A percentile compares a stretch with the other conserved stretches of the same genome.
These are phyloP conservation scores for Orychophragmus violaceus DNA, from an alignment of 345 rosid genomes.

Conservation along the genomic window DNA sequence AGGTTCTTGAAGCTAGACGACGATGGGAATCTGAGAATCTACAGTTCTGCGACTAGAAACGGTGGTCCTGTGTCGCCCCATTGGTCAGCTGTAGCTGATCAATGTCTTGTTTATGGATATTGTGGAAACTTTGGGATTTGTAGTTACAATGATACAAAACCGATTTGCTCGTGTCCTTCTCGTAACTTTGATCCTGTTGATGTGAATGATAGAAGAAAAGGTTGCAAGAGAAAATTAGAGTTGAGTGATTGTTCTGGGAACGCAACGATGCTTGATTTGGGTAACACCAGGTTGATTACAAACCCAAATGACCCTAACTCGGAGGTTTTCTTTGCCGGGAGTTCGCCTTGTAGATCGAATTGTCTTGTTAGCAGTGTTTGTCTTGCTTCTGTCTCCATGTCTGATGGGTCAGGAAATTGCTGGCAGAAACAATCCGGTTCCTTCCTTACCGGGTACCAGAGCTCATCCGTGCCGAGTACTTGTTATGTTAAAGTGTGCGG, in stretches of 20 bases:
- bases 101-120: slow-evolving; percentile 52
- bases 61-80: slow-evolving; percentile 18
- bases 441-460: slow-evolving; percentile 52
- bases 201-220: slow-evolving; percentile 41
- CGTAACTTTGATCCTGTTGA: slow-evolving; percentile 50
- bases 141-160: slow-evolving; percentile 37
- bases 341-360: slow-evolving; percentile 42
- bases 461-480: slow-evolving; percentile 42
- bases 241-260: slow-evolving; percentile 39
- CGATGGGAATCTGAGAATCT: slow-evolving; percentile 67
- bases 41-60: slow-evolving; percentile 28
- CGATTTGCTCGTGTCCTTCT: slow-evolving; percentile 58
- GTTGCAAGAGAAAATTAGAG: slow-evolving; percentile 54
- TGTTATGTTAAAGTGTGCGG: slow-evolving; percentile 57
- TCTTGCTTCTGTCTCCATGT: slow-evolving; percentile 44
- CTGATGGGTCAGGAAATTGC: slow-evolving; percentile 59
- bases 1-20: slow-evolving; percentile 49
- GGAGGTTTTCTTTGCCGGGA: slow-evolving; percentile 31
- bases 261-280: slow-evolving; percentile 44
- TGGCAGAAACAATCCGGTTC: slow-evolving; percentile 42
- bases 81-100: slow-evolving; percentile 57
- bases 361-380: slow-evolving; percentile 43
- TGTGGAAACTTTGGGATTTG: slow-evolving; percentile 64
- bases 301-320: slow-evolving; percentile 27
- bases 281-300: slow-evolving; percentile 36